phyloP scores from a whole-genome alignment of 192 early-diverging fungal species.

The Linnemannia schmuckeri region DNA sequence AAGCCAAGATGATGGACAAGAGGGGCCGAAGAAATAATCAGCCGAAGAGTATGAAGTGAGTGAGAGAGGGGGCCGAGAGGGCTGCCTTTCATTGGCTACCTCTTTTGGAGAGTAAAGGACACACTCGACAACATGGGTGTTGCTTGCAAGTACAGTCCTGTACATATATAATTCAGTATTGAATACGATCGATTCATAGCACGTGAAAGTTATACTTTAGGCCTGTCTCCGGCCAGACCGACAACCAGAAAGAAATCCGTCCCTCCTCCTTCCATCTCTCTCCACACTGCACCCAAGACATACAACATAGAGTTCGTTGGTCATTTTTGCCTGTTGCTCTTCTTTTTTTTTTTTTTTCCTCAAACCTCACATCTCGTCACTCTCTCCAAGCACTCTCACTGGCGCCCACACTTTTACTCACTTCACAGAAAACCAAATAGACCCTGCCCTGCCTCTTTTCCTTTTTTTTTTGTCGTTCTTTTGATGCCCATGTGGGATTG shows the following conservation, averaged over 20 bases:
- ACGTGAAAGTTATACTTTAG: slow-evolving; percentile 9
- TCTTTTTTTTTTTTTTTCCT: not conserved
- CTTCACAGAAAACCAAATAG: not conserved
- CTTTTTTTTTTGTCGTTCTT: not conserved
- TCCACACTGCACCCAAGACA: slow-evolving; percentile 1
- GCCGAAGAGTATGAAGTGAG: not conserved
- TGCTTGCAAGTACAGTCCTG: no score
- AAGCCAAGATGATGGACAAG: not conserved
- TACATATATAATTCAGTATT: not conserved
- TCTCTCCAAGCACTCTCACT: slow-evolving; percentile 6
- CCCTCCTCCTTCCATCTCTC: not conserved
- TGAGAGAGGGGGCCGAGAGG: not conserved
- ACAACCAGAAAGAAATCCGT: not conserved
- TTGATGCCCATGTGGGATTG: slow-evolving; percentile 1
- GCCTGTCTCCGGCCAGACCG: not conserved
- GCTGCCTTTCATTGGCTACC: not conserved
- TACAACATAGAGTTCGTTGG: slow-evolving; percentile 3
- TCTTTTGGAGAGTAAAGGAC: no score
- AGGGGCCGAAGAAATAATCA: not conserved
- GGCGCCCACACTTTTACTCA: slow-evolving; percentile 2
- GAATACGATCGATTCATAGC: not conserved
- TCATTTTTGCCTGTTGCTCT: not conserved
- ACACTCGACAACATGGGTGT: no score
- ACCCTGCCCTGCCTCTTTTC: not conserved
- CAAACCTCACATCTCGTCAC: not conserved